Conservation (phyloP, 441 rosid species). For the Arabidopsis lyrata region DNA sequence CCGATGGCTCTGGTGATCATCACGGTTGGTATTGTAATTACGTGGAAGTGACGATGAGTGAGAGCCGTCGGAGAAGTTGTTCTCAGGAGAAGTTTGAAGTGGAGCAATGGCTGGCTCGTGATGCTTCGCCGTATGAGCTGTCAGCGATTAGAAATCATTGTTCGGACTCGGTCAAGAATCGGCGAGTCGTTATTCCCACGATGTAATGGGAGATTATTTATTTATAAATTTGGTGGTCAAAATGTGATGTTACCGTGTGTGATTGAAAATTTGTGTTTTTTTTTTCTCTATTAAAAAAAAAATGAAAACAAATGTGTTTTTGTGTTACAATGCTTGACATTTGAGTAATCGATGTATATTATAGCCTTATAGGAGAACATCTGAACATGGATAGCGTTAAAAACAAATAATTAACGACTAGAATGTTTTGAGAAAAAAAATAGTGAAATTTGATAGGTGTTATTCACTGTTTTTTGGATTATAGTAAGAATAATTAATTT, state of each 20-base stretch:
- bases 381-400: not conserved
- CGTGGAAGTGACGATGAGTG: slow-evolving; percentile 74
- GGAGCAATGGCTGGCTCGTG: slow-evolving; percentile 83
- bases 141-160: slow-evolving; percentile 60
- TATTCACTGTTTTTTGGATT: not conserved
- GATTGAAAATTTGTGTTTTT: not conserved
- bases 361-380: too few species aligned
- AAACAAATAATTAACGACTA: too few species aligned
- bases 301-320: slow-evolving; percentile 14
- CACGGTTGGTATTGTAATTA: slow-evolving; percentile 90
- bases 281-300: not conserved
- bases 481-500: not conserved
- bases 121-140: slow-evolving; percentile 62
- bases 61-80: slow-evolving; percentile 53
- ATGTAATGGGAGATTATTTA: slow-evolving; percentile 10
- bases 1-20: slow-evolving; percentile 72
- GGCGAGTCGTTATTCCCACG: slow-evolving; percentile 27
- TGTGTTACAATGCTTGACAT: slow-evolving; percentile 5
- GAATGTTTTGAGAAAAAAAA: not conserved
- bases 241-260: slow-evolving; percentile 24
- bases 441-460: not conserved
- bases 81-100: slow-evolving; percentile 60
- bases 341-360: not conserved
- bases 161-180: slow-evolving; percentile 36
- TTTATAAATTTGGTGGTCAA: not conserved